These are phyloP conservation scores for Solanum hybrid DNA, from an alignment of 305 asterid species.

Conservation along the genomic window DNA sequence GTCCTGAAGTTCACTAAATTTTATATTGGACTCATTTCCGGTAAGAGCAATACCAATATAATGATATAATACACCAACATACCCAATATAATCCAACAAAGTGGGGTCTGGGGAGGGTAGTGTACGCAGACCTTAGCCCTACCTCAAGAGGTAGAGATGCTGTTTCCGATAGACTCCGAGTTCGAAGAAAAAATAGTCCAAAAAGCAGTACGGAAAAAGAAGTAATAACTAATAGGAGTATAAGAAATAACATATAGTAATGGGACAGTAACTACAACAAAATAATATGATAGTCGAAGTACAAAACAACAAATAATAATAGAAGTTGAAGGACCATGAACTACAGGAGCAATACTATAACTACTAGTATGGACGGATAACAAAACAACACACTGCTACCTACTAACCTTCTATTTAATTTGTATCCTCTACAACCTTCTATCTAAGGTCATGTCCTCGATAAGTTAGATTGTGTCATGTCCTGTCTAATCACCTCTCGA, in stretches of 20 bases:
- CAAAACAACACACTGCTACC: neutral
- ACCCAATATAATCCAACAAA: neutral
- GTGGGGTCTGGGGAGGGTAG: neutral
- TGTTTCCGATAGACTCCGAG: neutral
- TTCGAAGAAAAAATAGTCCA: neutral
- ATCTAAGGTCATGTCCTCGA: neutral
- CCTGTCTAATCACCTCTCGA: neutral
- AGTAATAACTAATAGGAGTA: neutral
- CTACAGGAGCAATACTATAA: neutral
- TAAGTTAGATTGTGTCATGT: neutral
- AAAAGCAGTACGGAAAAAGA: neutral
- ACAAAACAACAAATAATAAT: neutral
- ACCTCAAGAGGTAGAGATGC: neutral
- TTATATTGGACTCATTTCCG: neutral
- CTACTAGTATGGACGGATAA: neutral
- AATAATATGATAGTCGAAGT: no score
- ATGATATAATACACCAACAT: neutral
- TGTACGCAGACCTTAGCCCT: neutral
- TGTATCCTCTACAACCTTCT: neutral
- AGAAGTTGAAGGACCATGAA: neutral
- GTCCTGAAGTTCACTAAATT: neutral
- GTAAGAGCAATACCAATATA: neutral
- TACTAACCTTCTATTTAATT: neutral
- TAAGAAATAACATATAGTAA: neutral
- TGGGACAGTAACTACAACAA: neutral